phyloP scores from a whole-genome alignment of 2,329 filamentous ascomycete species.

The Fusarium sororula region DNA sequence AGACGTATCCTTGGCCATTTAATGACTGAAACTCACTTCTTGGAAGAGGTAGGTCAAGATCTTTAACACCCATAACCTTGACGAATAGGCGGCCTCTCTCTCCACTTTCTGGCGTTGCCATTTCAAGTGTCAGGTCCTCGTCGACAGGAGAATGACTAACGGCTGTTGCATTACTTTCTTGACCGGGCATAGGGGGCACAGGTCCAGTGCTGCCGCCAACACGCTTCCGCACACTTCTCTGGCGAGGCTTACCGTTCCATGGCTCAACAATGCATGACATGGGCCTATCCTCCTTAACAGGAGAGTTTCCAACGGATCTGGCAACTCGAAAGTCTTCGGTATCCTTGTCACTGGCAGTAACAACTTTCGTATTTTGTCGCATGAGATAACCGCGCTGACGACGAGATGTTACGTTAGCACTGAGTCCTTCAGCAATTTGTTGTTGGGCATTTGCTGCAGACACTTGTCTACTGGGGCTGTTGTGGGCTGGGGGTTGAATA shows the following conservation, averaged over 20 bases:
- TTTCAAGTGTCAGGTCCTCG: slow-evolving; percentile 67
- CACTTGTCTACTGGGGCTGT: slow-evolving; percentile 56
- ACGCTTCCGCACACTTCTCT: slow-evolving; percentile 69
- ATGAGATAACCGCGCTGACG: slow-evolving; percentile 97
- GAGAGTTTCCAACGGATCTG: slow-evolving; percentile 73
- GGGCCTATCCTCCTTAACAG: slow-evolving; percentile 79
- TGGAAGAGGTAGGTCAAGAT: slow-evolving; percentile 89
- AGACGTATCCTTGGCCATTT: slow-evolving; percentile 17
- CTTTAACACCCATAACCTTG: slow-evolving; percentile 98
- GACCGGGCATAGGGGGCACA: slow-evolving; percentile 85
- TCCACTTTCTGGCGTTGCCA: slow-evolving; percentile 75
- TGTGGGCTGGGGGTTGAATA: slow-evolving; percentile 35
- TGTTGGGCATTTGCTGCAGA: slow-evolving; percentile 44
- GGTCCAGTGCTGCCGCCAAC: slow-evolving; percentile 61
- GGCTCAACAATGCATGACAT: slow-evolving; percentile 97
- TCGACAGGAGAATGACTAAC: slow-evolving; percentile 74
- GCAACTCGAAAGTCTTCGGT: slow-evolving; percentile 63
- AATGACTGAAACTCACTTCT: slow-evolving; percentile 72
- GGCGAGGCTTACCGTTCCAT: slow-evolving; percentile 85
- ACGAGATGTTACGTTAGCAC: slow-evolving; percentile 71
- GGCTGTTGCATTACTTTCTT: slow-evolving; percentile 79
- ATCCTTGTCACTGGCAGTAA: slow-evolving; percentile 86
- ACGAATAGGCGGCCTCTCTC: slow-evolving; percentile 94
- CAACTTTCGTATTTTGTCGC: slow-evolving; percentile 97
- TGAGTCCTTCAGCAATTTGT: slow-evolving; percentile 33